Evolutionary conservation across 352 stramenopile species (phyloP).

Genomic region (Phytophthora pistaciae): DNA sequence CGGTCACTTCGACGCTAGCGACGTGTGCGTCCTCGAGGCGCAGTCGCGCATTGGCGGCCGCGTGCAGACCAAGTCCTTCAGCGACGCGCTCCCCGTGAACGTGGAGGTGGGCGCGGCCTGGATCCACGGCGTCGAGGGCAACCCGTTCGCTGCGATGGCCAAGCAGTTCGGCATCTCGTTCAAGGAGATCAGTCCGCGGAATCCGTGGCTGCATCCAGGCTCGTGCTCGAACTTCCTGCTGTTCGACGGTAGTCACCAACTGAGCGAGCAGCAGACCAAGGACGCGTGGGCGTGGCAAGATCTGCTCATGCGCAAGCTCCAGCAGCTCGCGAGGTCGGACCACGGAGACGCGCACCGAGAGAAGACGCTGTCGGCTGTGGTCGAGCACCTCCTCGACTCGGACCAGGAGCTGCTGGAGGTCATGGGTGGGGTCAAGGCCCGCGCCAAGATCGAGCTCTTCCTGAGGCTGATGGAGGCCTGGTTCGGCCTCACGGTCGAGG

Average conservation of each 20-base stretch:
- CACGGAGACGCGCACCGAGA: constrained; percentile 11
- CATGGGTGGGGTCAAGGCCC: constrained; percentile 23
- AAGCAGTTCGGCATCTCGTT: constrained; percentile 52
- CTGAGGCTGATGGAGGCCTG: constrained; percentile 60
- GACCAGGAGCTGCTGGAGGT: constrained; percentile 41
- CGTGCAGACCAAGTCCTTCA: constrained; percentile 63
- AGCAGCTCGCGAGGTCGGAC: constrained; percentile 41
- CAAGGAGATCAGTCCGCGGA: constrained; percentile 65
- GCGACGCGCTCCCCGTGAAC: constrained; percentile 46
- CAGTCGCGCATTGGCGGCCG: constrained; percentile 60
- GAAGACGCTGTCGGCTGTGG: constrained; percentile 45
- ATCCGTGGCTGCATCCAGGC: constrained; percentile 69
- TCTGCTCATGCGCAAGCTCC: constrained; percentile 53
- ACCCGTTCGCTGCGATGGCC: constrained; percentile 52
- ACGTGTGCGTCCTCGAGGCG: constrained; percentile 63
- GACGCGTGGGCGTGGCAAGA: constrained; percentile 58
- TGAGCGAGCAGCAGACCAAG: constrained; percentile 46
- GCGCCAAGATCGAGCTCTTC: constrained; percentile 30
- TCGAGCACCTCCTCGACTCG: constrained; percentile 41
- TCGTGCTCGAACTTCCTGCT: constrained; percentile 62
- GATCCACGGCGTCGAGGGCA: constrained; percentile 63
- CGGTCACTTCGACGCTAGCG: constrained; percentile 33
- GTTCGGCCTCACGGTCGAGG: constrained; percentile 49
- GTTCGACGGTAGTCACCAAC: constrained; percentile 34
- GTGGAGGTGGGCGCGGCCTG: constrained; percentile 70